phyloP scores from a whole-genome alignment of 345 rosid genomes.

The Lepidium sativum region DNA sequence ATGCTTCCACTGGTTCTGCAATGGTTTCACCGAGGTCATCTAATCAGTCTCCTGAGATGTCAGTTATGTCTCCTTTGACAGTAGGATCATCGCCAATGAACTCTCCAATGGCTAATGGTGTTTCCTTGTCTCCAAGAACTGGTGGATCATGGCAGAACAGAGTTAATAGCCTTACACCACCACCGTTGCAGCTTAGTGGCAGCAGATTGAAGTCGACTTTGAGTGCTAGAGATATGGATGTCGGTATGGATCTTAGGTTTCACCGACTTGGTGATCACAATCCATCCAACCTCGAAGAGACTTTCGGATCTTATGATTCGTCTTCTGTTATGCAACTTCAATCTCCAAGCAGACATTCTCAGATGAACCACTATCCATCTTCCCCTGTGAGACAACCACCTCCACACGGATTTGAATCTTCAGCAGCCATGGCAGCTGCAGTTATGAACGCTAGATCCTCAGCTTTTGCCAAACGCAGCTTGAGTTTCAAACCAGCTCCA shows the following conservation, averaged over 20 bases:
- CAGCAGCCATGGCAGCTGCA: conserved; percentile 83
- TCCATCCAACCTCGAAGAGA: conserved; percentile 54
- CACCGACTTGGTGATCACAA: conserved; percentile 29
- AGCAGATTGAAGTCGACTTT: conserved; percentile 76
- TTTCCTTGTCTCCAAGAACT: conserved; percentile 63
- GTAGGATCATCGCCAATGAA: conserved; percentile 59
- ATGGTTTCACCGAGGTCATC: conserved; percentile 91
- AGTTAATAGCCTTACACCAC: conserved; percentile 45
- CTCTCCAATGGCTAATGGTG: conserved; percentile 56
- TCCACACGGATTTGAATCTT: conserved; percentile 59
- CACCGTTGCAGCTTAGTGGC: conserved; percentile 68
- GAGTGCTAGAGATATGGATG: conserved; percentile 67
- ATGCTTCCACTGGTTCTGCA: conserved; percentile 92
- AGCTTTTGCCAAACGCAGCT: conserved; percentile 79
- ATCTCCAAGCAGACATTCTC: conserved; percentile 54
- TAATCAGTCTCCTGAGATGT: conserved; percentile 46
- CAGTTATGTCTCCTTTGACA: conserved; percentile 45
- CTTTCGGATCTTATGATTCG: conserved; percentile 50
- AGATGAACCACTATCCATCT: conserved; percentile 61
- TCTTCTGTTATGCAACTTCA: conserved; percentile 49
- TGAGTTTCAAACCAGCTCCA: conserved; percentile 57
- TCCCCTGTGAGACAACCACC: conserved; percentile 41
- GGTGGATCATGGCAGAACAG: conserved; percentile 80
- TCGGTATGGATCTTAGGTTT: conserved; percentile 63
- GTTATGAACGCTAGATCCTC: conserved; percentile 89